phyloP scores from a whole-genome alignment of 2,329 filamentous ascomycete species.

The Fusarium brachygibbosum region DNA sequence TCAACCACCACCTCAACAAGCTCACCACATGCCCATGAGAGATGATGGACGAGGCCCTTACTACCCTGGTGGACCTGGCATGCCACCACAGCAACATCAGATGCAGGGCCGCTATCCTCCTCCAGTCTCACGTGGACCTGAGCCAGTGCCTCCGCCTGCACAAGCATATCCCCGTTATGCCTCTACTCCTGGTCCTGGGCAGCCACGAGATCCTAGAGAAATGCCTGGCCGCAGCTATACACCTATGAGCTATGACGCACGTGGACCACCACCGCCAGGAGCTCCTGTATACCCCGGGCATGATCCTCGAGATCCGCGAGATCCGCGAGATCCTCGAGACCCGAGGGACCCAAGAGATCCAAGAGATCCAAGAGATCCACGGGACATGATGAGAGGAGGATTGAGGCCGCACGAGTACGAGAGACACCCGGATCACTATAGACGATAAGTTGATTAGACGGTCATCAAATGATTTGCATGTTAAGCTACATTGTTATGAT shows the following conservation, averaged over 20 bases:
- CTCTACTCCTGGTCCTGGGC: conserved; percentile 58
- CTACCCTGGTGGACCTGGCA: conserved; percentile 49
- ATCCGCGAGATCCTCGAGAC: conserved; percentile 43
- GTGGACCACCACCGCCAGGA: conserved; percentile 56
- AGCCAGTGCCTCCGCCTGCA: conserved; percentile 56
- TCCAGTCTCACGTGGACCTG: conserved; percentile 57
- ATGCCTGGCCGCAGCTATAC: conserved; percentile 62
- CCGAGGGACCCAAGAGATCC: conserved; percentile 55
- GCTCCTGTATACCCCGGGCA: conserved; percentile 53
- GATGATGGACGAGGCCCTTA: conserved; percentile 57
- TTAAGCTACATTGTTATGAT: conserved; percentile 5
- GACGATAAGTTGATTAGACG: conserved; percentile 52
- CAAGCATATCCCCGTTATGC: conserved; percentile 62
- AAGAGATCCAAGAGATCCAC: conserved; percentile 51
- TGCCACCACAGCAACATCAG: conserved; percentile 50
- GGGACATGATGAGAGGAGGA: conserved; percentile 59
- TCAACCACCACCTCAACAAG: conserved; percentile 52
- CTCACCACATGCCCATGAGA: conserved; percentile 55
- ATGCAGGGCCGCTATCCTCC: conserved; percentile 57
- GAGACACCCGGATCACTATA: conserved; percentile 60
- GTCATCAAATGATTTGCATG: not conserved
- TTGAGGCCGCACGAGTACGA: conserved; percentile 63
- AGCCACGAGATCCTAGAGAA: conserved; percentile 59
- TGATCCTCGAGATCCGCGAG: conserved; percentile 48
- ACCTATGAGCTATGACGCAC: conserved; percentile 59